A percentile compares a stretch with the other conserved stretches of the same genome.
Evolutionary conservation across 2,329 filamentous ascomycete species (phyloP).

Genomic region (Tolypocladium endophyticum): DNA sequence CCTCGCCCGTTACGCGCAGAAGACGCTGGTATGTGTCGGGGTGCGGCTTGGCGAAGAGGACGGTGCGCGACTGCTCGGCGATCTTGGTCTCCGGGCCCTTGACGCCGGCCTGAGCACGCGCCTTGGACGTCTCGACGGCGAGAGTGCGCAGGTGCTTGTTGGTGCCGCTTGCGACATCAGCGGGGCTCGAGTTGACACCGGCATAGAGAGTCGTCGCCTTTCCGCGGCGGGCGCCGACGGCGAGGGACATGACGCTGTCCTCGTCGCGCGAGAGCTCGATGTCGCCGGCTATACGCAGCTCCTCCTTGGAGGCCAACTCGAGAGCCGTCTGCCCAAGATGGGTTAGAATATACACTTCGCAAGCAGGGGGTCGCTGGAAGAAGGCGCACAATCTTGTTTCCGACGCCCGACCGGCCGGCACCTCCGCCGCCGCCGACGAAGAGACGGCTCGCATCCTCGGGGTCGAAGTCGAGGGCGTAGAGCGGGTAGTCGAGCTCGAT

Average conservation of each 20-base stretch:
- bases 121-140: slow-evolving; percentile 37
- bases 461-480: slow-evolving; percentile 82
- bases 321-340: slow-evolving; percentile 49
- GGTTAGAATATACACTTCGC: slow-evolving; percentile 3
- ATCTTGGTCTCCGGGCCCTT: slow-evolving; percentile 27
- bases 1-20: slow-evolving; percentile 47
- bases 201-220: slow-evolving; percentile 51
- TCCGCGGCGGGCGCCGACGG: slow-evolving; percentile 50
- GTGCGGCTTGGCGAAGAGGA: slow-evolving; percentile 39
- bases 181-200: slow-evolving; percentile 73
- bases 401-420: slow-evolving; percentile 67
- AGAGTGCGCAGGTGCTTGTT: slow-evolving; percentile 82
- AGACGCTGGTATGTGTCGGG: slow-evolving; percentile 49
- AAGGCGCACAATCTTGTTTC: slow-evolving; percentile 69
- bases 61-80: slow-evolving; percentile 38
- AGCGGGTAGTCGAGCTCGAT: slow-evolving; percentile 70
- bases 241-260: slow-evolving; percentile 80
- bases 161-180: slow-evolving; percentile 60
- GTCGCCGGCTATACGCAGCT: slow-evolving; percentile 56
- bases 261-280: slow-evolving; percentile 73
- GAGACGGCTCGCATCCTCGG: slow-evolving; percentile 62
- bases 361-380: neutral
- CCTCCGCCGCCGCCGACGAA: slow-evolving; percentile 84
- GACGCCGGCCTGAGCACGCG: slow-evolving; percentile 17
- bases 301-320: slow-evolving; percentile 54